Conservation (phyloP, 2,329 filamentous ascomycete species). For the Penicillium sp. region DNA sequence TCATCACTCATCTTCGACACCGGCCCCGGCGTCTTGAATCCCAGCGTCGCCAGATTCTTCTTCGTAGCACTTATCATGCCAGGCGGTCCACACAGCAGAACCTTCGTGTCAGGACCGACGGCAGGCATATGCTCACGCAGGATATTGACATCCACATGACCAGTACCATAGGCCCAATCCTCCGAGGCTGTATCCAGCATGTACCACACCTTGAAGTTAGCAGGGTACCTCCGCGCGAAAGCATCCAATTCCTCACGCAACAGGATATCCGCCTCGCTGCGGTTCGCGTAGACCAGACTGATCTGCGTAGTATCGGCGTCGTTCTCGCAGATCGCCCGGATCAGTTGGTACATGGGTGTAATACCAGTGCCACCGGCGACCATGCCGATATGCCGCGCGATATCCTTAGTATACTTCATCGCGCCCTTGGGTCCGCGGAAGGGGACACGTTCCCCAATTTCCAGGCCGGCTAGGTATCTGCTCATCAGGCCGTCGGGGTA, state of each 20-base stretch:
- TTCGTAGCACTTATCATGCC: conserved; percentile 22
- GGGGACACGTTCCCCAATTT: conserved; percentile 36
- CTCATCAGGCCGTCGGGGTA: conserved; percentile 20
- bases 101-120: conserved; percentile 13
- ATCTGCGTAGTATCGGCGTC: conserved; percentile 58
- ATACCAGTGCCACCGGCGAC: conserved; percentile 45
- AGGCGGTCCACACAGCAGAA: conserved; percentile 22
- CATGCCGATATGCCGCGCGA: conserved; percentile 43
- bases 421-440: conserved; percentile 44
- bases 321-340: conserved; percentile 65
- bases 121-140: conserved; percentile 14
- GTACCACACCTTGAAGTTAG: conserved; percentile 52
- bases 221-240: conserved; percentile 52
- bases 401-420: conserved; percentile 35
- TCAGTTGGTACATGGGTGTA: conserved; percentile 63
- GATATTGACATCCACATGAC: conserved; percentile 33
- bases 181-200: conserved; percentile 52
- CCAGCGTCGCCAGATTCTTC: conserved; percentile 15
- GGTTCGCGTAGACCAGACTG: conserved; percentile 56
- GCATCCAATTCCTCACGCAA: conserved; percentile 53
- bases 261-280: conserved; percentile 53
- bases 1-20: conserved; percentile 19
- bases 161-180: conserved; percentile 52
- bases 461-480: conserved; percentile 19
- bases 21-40: conserved; percentile 15